phyloP scores from a whole-genome alignment of 495 filamentous ascomycete species.

The Annulohypoxylon bovei region DNA sequence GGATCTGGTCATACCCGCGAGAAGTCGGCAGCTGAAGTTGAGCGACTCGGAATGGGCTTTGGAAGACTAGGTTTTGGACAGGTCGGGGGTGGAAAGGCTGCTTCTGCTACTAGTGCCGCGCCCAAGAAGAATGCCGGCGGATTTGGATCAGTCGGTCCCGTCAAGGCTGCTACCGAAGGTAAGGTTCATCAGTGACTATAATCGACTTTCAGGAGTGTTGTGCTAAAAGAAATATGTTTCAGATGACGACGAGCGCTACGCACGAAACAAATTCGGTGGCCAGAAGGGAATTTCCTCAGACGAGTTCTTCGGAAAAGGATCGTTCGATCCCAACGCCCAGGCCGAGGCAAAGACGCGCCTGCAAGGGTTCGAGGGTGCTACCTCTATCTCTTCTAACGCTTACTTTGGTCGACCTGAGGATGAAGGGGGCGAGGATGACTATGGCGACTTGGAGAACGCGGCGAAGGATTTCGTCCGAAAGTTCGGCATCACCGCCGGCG shows the following conservation, averaged over 20 bases:
- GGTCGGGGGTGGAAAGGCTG: conserved; percentile 71
- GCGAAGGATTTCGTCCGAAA: conserved; percentile 94
- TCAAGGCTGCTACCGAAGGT: conserved; percentile 77
- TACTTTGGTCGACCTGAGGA: conserved; percentile 92
- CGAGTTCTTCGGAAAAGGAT: conserved; percentile 94
- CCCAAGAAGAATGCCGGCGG: conserved; percentile 78
- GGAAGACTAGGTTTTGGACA: conserved; percentile 90
- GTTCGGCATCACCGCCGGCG: conserved; percentile 93
- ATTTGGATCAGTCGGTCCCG: conserved; percentile 85
- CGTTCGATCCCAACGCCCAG: conserved; percentile 81
- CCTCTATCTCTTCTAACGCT: conserved; percentile 90
- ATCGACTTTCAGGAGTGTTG: neutral
- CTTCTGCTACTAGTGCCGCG: conserved; percentile 62
- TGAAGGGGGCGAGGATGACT: conserved; percentile 74
- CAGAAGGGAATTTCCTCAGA: conserved; percentile 98
- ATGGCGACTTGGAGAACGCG: conserved; percentile 88
- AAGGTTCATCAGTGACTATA: conserved; percentile 40
- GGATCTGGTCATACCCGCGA: conserved; percentile 68
- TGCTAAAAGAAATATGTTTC: conserved; percentile 33
- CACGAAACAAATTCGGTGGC: conserved; percentile 82
- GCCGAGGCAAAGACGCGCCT: conserved; percentile 87
- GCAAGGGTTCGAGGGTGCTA: conserved; percentile 91
- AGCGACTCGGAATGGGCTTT: conserved; percentile 92
- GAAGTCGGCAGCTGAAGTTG: conserved; percentile 74
- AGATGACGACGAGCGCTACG: conserved; percentile 79